These are phyloP conservation scores for Sphaerulina musiva DNA, from an alignment of 2,329 filamentous ascomycete genomes.

Conservation along the genomic window DNA sequence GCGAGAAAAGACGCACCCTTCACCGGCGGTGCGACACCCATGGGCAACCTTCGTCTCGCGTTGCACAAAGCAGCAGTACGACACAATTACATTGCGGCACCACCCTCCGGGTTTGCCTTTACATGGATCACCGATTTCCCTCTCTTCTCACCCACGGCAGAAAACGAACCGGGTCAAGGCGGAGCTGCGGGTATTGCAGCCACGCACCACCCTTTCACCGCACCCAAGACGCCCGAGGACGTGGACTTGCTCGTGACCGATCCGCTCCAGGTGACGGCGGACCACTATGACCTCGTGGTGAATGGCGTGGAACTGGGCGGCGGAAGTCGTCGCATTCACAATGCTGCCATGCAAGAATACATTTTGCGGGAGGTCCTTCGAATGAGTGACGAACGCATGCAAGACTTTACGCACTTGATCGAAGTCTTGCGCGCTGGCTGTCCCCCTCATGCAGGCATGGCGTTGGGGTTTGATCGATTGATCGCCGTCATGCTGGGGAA, in stretches of 20 bases:
- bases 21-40: conserved; percentile 62
- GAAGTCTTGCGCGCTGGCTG: conserved; percentile 77
- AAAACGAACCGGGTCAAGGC: conserved; percentile 68
- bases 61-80: conserved; percentile 64
- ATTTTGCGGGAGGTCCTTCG: conserved; percentile 77
- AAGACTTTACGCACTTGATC: conserved; percentile 78
- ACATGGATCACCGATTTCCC: conserved; percentile 89
- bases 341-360: conserved; percentile 72
- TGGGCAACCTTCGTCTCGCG: conserved; percentile 66
- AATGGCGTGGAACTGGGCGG: conserved; percentile 94
- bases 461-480: conserved; percentile 83
- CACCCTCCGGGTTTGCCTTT: conserved; percentile 55
- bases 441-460: conserved; percentile 90
- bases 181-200: conserved; percentile 72
- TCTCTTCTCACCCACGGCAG: conserved; percentile 70
- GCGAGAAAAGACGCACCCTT: conserved; percentile 62
- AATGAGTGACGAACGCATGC: conserved; percentile 65
- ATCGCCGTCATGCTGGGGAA: conserved; percentile 71
- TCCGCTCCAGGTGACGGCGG: conserved; percentile 66
- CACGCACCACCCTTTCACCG: conserved; percentile 94
- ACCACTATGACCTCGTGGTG: conserved; percentile 92
- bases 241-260: conserved; percentile 66
- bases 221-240: conserved; percentile 66
- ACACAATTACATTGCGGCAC: conserved; percentile 50
- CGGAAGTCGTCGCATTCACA: conserved; percentile 86